phyloP scores from a whole-genome alignment of 768 basidiomycete species.

The Collybia sordida region DNA sequence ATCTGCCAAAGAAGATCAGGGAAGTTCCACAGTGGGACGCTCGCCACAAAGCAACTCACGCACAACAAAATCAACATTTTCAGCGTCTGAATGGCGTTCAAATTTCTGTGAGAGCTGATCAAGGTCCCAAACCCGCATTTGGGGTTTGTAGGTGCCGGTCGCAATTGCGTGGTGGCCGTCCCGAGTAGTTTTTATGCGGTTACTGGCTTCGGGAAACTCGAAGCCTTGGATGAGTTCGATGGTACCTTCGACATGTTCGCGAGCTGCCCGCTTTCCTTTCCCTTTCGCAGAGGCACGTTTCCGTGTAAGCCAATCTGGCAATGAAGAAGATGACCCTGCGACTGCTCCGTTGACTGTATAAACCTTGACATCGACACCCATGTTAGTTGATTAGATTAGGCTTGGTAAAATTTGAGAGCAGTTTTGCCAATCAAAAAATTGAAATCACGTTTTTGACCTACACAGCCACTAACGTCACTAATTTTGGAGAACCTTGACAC shows the following conservation, averaged over 20 bases:
- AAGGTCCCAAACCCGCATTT: slow-evolving; percentile 94
- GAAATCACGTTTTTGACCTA: neutral
- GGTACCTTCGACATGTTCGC: slow-evolving; percentile 79
- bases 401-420: neutral
- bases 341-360: slow-evolving; percentile 96
- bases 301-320: slow-evolving; percentile 92
- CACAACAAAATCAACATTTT: slow-evolving; percentile 98
- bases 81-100: slow-evolving; percentile 92
- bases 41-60: slow-evolving; percentile 48
- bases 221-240: slow-evolving; percentile 95
- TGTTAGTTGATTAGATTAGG: neutral
- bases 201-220: slow-evolving; percentile 96
- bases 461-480: too few species aligned
- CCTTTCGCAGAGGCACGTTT: slow-evolving; percentile 61
- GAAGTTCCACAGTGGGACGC: slow-evolving; percentile 2
- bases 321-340: slow-evolving; percentile 81
- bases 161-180: slow-evolving; percentile 93
- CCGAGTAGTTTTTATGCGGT: slow-evolving; percentile 83
- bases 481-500: too few species aligned
- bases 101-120: slow-evolving; percentile 92
- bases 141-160: slow-evolving; percentile 97
- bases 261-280: slow-evolving; percentile 63
- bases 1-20: slow-evolving; percentile 48
- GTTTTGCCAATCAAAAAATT: neutral
- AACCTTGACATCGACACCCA: slow-evolving; percentile 59